Conservation (phyloP, 2,329 filamentous ascomycete species). For the Fusarium decemcellulare region DNA sequence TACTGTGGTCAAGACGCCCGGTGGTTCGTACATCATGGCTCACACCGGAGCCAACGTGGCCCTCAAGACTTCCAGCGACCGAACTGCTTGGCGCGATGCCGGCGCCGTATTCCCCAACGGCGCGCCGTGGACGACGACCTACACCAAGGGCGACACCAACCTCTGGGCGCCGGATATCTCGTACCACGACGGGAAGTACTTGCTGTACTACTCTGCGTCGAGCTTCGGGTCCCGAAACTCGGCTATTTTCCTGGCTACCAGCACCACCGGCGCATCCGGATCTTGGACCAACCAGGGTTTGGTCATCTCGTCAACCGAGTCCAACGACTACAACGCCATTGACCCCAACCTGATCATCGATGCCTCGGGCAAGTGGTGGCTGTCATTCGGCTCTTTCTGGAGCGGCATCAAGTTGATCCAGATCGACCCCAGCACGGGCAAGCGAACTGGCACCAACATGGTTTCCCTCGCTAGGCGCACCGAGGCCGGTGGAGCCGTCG, state of each 20-base stretch:
- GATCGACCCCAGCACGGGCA: constrained; percentile 45
- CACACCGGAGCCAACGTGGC: constrained; percentile 46
- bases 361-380: constrained; percentile 48
- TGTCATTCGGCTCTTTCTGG: constrained; percentile 52
- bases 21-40: constrained; percentile 47
- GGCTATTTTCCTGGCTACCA: constrained; percentile 51
- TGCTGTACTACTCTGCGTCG: constrained; percentile 52
- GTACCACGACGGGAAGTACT: constrained; percentile 50
- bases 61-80: constrained; percentile 52
- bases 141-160: constrained; percentile 48
- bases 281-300: constrained; percentile 49
- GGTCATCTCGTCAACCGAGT: constrained; percentile 43
- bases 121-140: constrained; percentile 50
- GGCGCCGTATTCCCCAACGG: constrained; percentile 50
- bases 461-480: constrained; percentile 47
- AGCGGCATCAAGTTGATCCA: constrained; percentile 49
- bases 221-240: constrained; percentile 46
- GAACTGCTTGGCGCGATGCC: constrained; percentile 48
- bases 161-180: constrained; percentile 69
- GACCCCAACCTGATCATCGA: constrained; percentile 50
- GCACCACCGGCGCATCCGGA: constrained; percentile 47
- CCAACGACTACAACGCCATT: constrained; percentile 49
- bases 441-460: constrained; percentile 39
- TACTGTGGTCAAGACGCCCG: constrained; percentile 47
- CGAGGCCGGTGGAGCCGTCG: constrained; percentile 41